Conservation (phyloP, 1,284 basidiomycete species). For the Cutaneotrichosporon cyanovorans region DNA sequence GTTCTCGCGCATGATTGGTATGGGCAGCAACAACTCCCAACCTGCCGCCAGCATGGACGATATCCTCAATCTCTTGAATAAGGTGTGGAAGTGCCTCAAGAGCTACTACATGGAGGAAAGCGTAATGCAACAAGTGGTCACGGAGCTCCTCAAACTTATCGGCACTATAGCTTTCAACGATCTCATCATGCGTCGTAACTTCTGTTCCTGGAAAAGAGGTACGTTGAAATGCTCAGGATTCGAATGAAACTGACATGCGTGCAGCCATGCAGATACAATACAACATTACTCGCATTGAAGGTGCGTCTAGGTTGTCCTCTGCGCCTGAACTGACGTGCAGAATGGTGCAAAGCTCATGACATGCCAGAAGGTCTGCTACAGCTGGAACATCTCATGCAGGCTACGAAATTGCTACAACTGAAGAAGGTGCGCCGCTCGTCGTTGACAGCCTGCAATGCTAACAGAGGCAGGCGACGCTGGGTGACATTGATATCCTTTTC, state of each 20-base stretch:
- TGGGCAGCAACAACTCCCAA: slow-evolving; percentile 61
- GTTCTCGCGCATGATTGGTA: slow-evolving; percentile 76
- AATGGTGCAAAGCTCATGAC: slow-evolving; percentile 91
- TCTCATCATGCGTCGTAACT: slow-evolving; percentile 95
- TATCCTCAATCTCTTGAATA: slow-evolving; percentile 91
- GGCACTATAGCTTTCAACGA: slow-evolving; percentile 99
- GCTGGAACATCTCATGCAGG: slow-evolving; percentile 98
- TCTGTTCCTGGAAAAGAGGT: slow-evolving; percentile 99
- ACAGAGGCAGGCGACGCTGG: slow-evolving; percentile 67
- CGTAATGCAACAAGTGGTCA: slow-evolving; percentile 93
- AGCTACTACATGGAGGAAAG: slow-evolving; percentile 98
- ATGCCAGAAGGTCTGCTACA: slow-evolving; percentile 99
- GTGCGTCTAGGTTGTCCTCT: slow-evolving; percentile 49
- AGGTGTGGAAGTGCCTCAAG: slow-evolving; percentile 97
- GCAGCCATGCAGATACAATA: slow-evolving; percentile 98
- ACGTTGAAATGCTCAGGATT: slow-evolving; percentile 34
- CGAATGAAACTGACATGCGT: neutral
- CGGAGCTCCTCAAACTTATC: slow-evolving; percentile 90
- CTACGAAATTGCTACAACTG: slow-evolving; percentile 93
- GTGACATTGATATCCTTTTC: slow-evolving; percentile 97
- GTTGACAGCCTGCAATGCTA: neutral
- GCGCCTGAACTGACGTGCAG: slow-evolving; percentile 15
- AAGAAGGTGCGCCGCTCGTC: slow-evolving; percentile 71
- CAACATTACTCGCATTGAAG: slow-evolving; percentile 93
- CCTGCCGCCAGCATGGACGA: slow-evolving; percentile 99